A percentile compares a stretch with the other conserved stretches of the same genome.
Conservation (phyloP, 2,329 filamentous ascomycete species). For the Fusarium sp. region DNA sequence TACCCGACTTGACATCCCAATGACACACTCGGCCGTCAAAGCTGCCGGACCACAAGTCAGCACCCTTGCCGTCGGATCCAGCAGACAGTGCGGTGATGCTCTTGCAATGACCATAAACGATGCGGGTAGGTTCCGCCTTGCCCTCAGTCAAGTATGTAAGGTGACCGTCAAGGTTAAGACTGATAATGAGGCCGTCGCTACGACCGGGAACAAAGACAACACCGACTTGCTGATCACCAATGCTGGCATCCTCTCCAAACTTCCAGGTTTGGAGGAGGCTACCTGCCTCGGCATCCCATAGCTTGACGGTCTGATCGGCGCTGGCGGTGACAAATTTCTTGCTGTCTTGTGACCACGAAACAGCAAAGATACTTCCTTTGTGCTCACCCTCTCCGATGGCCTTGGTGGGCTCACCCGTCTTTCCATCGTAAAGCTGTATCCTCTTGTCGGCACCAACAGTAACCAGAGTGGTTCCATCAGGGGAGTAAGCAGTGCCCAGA, state of each 20-base stretch:
- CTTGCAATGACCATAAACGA: slow-evolving; percentile 91
- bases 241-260: slow-evolving; percentile 81
- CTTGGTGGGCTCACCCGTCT: slow-evolving; percentile 85
- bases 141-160: slow-evolving; percentile 88
- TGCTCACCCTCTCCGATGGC: slow-evolving; percentile 87
- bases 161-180: slow-evolving; percentile 87
- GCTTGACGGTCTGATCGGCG: slow-evolving; percentile 92
- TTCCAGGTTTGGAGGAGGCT: slow-evolving; percentile 85
- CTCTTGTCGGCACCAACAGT: slow-evolving; percentile 92
- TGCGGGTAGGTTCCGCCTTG: slow-evolving; percentile 73
- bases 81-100: slow-evolving; percentile 79
- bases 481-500: slow-evolving; percentile 88
- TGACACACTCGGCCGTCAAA: slow-evolving; percentile 88
- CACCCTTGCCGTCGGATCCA: slow-evolving; percentile 63
- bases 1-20: slow-evolving; percentile 82
- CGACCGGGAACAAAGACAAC: slow-evolving; percentile 89
- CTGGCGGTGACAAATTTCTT: slow-evolving; percentile 90
- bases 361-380: slow-evolving; percentile 90
- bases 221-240: slow-evolving; percentile 91
- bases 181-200: slow-evolving; percentile 89
- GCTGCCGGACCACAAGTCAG: slow-evolving; percentile 87
- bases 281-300: slow-evolving; percentile 90
- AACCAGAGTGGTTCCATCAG: slow-evolving; percentile 83
- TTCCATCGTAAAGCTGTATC: slow-evolving; percentile 96
- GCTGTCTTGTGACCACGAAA: slow-evolving; percentile 91